Conservation (phyloP, 129 eudicot species). For the Artemisia tridentata region DNA sequence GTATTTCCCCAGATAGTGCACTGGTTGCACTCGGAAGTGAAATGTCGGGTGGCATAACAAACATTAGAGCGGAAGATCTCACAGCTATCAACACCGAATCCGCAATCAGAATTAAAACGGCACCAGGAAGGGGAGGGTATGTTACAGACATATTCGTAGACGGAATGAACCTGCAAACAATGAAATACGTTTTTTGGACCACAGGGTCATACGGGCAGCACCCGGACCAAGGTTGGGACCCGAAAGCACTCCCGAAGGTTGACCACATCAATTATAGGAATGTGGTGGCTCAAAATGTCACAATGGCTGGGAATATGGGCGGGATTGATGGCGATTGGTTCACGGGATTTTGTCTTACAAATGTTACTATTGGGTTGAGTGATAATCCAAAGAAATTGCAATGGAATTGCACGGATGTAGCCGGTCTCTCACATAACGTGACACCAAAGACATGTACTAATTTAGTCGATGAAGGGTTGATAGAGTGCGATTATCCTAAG, state of each 20-base stretch:
- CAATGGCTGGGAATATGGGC: slow-evolving; percentile 46
- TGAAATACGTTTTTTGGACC: slow-evolving; percentile 74
- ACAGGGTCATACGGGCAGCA: slow-evolving; percentile 57
- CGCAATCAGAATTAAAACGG: slow-evolving; percentile 70
- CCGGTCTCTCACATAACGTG: slow-evolving; percentile 52
- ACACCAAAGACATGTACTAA: slow-evolving; percentile 48
- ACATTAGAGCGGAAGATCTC: slow-evolving; percentile 67
- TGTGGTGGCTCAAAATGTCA: slow-evolving; percentile 50
- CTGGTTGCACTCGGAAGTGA: slow-evolving; percentile 85
- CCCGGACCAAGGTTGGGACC: slow-evolving; percentile 51
- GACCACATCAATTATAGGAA: slow-evolving; percentile 43
- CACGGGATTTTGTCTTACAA: slow-evolving; percentile 61
- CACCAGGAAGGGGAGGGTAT: slow-evolving; percentile 65
- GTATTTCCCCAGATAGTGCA: slow-evolving; percentile 75
- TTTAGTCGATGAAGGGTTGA: slow-evolving; percentile 36
- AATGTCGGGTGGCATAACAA: slow-evolving; percentile 83
- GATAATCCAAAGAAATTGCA: slow-evolving; percentile 37
- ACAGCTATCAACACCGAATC: slow-evolving; percentile 59
- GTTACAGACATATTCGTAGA: slow-evolving; percentile 60
- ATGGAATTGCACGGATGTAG: slow-evolving; percentile 71
- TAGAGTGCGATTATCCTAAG: slow-evolving; percentile 48
- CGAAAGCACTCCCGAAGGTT: slow-evolving; percentile 59
- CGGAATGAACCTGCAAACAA: slow-evolving; percentile 47
- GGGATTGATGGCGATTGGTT: slow-evolving; percentile 58
- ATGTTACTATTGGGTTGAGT: slow-evolving; percentile 43